Percentiles rank a stretch among this genome's conserved stretches.
Evolutionary conservation across 2,329 filamentous ascomycete species (phyloP).

Genomic region (Aspergillus aculeatinus): DNA sequence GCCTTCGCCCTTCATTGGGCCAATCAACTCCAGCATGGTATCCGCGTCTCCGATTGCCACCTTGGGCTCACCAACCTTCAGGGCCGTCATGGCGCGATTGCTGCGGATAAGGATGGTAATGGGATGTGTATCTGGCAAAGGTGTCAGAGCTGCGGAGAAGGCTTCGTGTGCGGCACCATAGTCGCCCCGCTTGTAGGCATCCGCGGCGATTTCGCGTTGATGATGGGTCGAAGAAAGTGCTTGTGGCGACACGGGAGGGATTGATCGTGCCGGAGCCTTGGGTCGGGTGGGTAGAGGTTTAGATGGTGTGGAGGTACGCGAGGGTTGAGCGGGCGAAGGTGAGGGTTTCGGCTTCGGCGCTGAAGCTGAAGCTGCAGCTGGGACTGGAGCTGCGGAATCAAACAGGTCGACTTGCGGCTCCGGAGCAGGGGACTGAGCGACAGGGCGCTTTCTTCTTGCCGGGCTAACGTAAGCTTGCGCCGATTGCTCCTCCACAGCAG

Average conservation of each 20-base stretch:
- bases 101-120: conserved; percentile 84
- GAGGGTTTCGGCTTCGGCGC: conserved; percentile 34
- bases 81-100: conserved; percentile 83
- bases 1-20: conserved; percentile 71
- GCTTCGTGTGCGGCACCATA: conserved; percentile 81
- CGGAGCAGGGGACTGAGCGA: conserved; percentile 45
- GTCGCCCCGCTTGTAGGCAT: conserved; percentile 91
- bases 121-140: conserved; percentile 75
- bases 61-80: conserved; percentile 92
- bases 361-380: conserved; percentile 25
- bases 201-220: conserved; percentile 75
- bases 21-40: conserved; percentile 74
- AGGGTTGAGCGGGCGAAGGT: conserved; percentile 36
- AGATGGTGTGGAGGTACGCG: conserved; percentile 43
- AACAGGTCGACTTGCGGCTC: conserved; percentile 64
- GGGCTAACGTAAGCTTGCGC: conserved; percentile 85
- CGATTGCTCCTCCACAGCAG: conserved; percentile 75
- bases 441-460: conserved; percentile 68
- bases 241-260: conserved; percentile 66
- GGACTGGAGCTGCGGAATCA: conserved; percentile 44
- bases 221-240: conserved; percentile 73
- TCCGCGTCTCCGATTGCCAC: conserved; percentile 83
- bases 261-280: conserved; percentile 49
- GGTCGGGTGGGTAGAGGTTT: conserved; percentile 48
- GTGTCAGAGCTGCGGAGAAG: conserved; percentile 73